These are phyloP conservation scores for Strigomonas galati DNA, from an alignment of 208 protist species.

Conservation along the genomic window DNA sequence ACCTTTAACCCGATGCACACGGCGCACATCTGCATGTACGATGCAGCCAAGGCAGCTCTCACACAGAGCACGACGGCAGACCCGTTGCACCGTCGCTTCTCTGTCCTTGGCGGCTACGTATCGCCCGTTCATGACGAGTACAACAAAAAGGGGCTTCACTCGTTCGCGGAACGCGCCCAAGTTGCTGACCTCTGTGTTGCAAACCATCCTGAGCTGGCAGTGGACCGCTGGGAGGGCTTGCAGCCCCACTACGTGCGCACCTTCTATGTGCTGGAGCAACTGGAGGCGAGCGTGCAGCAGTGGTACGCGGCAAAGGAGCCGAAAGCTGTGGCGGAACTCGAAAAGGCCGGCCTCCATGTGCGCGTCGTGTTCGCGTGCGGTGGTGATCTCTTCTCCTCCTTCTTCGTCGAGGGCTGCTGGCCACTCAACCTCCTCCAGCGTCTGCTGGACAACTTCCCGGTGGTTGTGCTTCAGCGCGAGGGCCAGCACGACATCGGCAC, in stretches of 20 bases:
- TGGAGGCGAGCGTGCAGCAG: constrained; percentile 42
- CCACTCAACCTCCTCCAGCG: constrained; percentile 40
- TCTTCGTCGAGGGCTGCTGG: constrained; percentile 68
- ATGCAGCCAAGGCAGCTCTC: constrained; percentile 33
- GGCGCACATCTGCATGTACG: constrained; percentile 63
- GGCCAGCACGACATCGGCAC: not conserved
- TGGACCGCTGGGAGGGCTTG: constrained; percentile 77
- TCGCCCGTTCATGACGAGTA: constrained; percentile 80
- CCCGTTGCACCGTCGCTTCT: not conserved
- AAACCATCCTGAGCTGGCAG: constrained; percentile 33
- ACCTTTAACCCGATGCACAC: constrained; percentile 83
- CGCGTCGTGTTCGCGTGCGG: constrained; percentile 64
- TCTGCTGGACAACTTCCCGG: constrained; percentile 50
- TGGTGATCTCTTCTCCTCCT: constrained; percentile 70
- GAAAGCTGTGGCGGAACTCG: constrained; percentile 13
- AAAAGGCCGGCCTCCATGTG: constrained; percentile 26
- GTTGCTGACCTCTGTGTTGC: constrained; percentile 37
- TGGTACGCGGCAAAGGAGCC: constrained; percentile 38
- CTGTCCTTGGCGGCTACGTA: constrained; percentile 72
- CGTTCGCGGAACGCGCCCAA: constrained; percentile 34
- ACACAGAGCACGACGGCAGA: not conserved
- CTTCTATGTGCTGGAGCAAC: constrained; percentile 53
- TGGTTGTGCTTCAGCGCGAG: constrained; percentile 4
- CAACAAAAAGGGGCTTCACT: constrained; percentile 53
- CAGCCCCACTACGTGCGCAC: constrained; percentile 66